Evolutionary conservation across 129 eudicot genomes (phyloP), one percentile per base, ranked within the genome.

Genomic region (Solidago caesia): DNA sequence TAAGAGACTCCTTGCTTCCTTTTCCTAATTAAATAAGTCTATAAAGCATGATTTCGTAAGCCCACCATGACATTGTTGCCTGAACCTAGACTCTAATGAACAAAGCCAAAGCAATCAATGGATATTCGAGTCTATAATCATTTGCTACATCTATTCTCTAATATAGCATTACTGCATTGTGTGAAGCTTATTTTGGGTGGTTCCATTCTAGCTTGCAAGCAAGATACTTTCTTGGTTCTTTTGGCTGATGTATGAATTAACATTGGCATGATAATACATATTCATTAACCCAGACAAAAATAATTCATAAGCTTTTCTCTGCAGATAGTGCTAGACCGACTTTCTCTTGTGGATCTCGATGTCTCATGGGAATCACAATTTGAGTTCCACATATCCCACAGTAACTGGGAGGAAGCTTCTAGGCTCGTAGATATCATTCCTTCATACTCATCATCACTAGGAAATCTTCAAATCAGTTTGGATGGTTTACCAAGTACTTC

Each of bases 311-410:
- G 77, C 63, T 79, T 79, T 42, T 71, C 64, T 69, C 53, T 56
- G 66, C 92, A 94, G 98, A 83, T 94, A 79, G 81, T 94, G 84
- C 85, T 94, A 77, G 98, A 87, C 80, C 96, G 88, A 85, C 86
- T 84, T 53, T 89, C 85, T 51, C 79, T 85, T 27, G 83, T 86
- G 89, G 98, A 92, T 59, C 80, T 86, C 45, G 82, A 94, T 64
- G 53, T 88, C 44, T 83, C 87, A 65, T 94, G 97, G 98, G 98
- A 94, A 83, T 90, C 98, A 57, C 89, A 90, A 81, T 84, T 90
- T 78, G 98, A 94, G 83, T 94, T 88, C 79, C 88, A 88, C 81
- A 81, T 90, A 77, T 82, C 86, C 83, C 98, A 94, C 84, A 88
- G 85, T 81, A 89, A 90, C 68, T 85, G 88, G 89, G 78, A 69